phyloP scores from a whole-genome alignment of 2,329 filamentous ascomycete species.

The Volutella citrinella region DNA sequence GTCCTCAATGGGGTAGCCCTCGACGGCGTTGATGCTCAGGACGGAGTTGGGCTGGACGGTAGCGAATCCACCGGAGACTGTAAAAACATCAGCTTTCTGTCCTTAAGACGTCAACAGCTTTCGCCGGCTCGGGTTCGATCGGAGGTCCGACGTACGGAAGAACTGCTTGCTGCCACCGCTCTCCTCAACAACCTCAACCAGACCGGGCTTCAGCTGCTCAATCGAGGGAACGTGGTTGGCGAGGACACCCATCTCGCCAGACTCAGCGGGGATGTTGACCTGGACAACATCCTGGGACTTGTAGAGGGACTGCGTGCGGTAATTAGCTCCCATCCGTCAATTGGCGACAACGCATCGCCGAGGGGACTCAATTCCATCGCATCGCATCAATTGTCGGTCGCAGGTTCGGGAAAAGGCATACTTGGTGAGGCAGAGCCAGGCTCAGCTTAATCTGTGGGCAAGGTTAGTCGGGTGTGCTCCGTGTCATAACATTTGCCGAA shows the following conservation, averaged over 20 bases:
- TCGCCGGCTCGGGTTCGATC: no score
- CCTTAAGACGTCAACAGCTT: constrained; percentile 3
- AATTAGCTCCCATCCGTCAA: constrained; percentile 43
- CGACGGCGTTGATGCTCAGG: constrained; percentile 97
- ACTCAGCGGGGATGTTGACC: constrained; percentile 98
- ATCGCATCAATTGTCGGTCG: constrained; percentile 20
- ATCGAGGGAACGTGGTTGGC: constrained; percentile 98
- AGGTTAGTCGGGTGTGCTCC: constrained; percentile 22
- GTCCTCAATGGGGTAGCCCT: constrained; percentile 91
- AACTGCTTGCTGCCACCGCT: constrained; percentile 87
- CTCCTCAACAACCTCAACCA: constrained; percentile 96
- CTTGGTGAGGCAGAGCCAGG: constrained; percentile 96
- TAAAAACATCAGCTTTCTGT: constrained; percentile 18
- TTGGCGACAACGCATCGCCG: constrained; percentile 20
- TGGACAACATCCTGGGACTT: constrained; percentile 74
- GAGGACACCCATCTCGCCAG: constrained; percentile 98
- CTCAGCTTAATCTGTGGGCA: constrained; percentile 82
- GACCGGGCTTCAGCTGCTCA: constrained; percentile 96
- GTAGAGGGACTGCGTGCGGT: constrained; percentile 64
- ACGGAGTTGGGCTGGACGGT: constrained; percentile 92
- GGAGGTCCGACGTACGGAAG: constrained; percentile 94
- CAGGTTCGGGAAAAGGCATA: constrained; percentile 49
- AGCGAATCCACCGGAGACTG: constrained; percentile 95
- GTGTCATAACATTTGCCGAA: constrained; percentile 19
- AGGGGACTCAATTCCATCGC: constrained; percentile 26